Evolutionary conservation across 371 early-diverging fungal species (phyloP).

Genomic region (Coemansia sp.): DNA sequence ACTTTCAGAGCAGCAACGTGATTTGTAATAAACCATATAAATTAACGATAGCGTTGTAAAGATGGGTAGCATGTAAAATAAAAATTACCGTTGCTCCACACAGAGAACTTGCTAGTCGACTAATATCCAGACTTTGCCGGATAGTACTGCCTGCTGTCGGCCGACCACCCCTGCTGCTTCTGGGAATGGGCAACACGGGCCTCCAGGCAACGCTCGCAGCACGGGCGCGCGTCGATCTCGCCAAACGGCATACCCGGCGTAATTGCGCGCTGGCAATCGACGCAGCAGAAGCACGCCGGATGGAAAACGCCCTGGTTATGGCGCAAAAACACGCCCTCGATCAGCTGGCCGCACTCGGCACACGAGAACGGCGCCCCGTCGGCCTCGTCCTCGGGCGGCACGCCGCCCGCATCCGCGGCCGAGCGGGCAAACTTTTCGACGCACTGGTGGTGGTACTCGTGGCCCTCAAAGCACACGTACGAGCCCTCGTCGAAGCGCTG

Average conservation of each 20-base stretch:
- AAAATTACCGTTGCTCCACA: too few species aligned
- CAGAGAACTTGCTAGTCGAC: background rate
- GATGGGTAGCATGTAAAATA: too few species aligned
- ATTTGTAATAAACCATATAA: too few species aligned
- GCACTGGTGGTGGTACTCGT: constrained; percentile 52
- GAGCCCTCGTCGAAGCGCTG: constrained; percentile 63
- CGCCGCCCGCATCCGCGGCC: background rate
- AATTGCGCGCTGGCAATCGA: constrained; percentile 54
- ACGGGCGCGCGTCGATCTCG: constrained; percentile 55
- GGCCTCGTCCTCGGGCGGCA: constrained; percentile 4
- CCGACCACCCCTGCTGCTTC: constrained; percentile 8
- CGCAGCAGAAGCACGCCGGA: constrained; percentile 60
- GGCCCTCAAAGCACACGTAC: constrained; percentile 55
- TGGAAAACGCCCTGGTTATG: constrained; percentile 57
- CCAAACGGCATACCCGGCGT: constrained; percentile 59
- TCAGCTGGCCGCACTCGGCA: constrained; percentile 52
- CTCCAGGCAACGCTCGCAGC: constrained; percentile 59
- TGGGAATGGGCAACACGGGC: constrained; percentile 11
- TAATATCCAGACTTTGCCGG: constrained; percentile 1
- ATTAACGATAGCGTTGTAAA: too few species aligned
- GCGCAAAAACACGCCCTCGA: constrained; percentile 58
- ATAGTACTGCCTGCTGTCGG: background rate
- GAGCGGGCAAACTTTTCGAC: constrained; percentile 22
- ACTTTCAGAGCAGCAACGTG: too few species aligned
- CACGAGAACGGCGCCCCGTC: constrained; percentile 49